phyloP scores from a whole-genome alignment of 768 basidiomycete species.

The Cyclocybe cylindracea region DNA sequence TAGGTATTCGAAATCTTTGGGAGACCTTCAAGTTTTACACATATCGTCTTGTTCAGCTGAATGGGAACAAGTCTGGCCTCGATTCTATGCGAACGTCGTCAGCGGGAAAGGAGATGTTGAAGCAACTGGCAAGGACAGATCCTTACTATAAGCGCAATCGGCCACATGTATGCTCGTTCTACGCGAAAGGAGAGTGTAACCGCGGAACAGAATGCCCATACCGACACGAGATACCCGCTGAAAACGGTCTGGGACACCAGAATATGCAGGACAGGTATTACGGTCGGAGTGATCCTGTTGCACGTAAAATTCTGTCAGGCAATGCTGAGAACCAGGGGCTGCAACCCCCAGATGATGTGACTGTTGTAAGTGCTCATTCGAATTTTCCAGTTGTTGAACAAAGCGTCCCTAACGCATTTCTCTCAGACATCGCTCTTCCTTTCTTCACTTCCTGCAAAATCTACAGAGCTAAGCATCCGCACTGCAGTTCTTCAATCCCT shows the following conservation, averaged over 20 bases:
- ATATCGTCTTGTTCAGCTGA: constrained; percentile 48
- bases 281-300: constrained; percentile 92
- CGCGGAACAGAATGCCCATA: constrained; percentile 94
- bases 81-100: constrained; percentile 64
- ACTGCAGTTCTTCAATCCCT: constrained; percentile 70
- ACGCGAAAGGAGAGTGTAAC: constrained; percentile 91
- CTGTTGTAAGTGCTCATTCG: constrained; percentile 61
- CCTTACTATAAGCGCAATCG: constrained; percentile 97
- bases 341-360: constrained; percentile 84
- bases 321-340: constrained; percentile 84
- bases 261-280: constrained; percentile 95
- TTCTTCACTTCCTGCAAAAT: constrained; percentile 67
- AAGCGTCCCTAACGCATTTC: not conserved
- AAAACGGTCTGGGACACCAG: constrained; percentile 85
- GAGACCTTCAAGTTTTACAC: not conserved
- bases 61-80: constrained; percentile 66
- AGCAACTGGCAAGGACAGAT: constrained; percentile 90
- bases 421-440: constrained; percentile 84
- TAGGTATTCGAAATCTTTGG: not conserved
- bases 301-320: constrained; percentile 80
- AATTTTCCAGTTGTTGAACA: not conserved
- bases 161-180: constrained; percentile 94
- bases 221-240: constrained; percentile 87
- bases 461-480: constrained; percentile 75
- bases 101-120: constrained; percentile 96